Base-by-base conservation (phyloP, 805 yeast genomes). In the Candida pseudoglaebosa region DNA sequence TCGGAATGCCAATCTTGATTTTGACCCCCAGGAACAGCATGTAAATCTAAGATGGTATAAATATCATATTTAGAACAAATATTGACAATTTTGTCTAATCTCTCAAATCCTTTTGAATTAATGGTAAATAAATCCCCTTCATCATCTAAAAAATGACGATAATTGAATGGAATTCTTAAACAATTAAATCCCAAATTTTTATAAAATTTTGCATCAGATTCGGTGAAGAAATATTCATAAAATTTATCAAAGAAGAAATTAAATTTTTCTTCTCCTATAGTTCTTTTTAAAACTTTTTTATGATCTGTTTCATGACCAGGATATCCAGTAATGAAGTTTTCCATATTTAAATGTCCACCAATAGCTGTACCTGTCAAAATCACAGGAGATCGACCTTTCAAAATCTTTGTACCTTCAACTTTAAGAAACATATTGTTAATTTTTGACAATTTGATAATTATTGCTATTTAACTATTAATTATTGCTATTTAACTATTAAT, bases 1-100 rank as follows among this genome's bases (percentile, higher is more conserved):
- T 74, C 79, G 16, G 62, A 50, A 47, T 73, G 79, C 79, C 78
- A 74, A 48, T 69, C 78, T 54, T 72, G 78, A 50, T 70, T 72
- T 52, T 73, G 78, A 19, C 78, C 78, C 37, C 78, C 79, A 12
- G 78, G 78, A 16, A 54, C 61, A 10, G 77, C 60, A 44, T 74
- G 78, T 20, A 74, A 58, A 44, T 73, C 79, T 35, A 73, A 58
- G 38, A 73, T 62, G 32, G 73, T 65, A 48, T 73, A 74, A 36
- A 74, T 69, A 3, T 71, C 75, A 45, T 73, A 57, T 39, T 59
- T 61, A 19, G 77, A 52, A 49, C 78, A 72, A 20, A 65, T 56
- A 37, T 72, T 62, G 29, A 74, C 61, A 36, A 71, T 50, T 5
- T 61, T 54, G 45, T 74, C 75, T 44, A 74, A 52, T 39, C 61